A percentile compares a stretch with the other conserved stretches of the same genome.
phyloP scores from a whole-genome alignment of 208 protist species.

The Trypanosomatidae sp. region DNA sequence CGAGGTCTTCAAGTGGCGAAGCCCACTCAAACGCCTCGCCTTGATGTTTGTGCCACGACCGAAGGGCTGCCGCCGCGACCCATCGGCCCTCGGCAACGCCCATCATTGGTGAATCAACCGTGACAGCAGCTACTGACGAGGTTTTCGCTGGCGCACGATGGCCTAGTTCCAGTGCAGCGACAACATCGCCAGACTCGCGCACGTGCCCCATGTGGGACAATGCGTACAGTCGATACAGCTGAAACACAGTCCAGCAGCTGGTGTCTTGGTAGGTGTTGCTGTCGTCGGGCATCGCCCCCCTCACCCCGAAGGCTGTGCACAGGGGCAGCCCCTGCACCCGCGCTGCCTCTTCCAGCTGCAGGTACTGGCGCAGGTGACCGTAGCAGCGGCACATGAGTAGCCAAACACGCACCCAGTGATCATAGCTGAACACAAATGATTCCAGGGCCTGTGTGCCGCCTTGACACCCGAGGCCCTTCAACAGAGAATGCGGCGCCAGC shows the following conservation, averaged over 20 bases:
- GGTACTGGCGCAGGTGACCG: conserved; percentile 16
- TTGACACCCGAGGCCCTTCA: conserved; percentile 7
- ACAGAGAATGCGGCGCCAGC: not conserved
- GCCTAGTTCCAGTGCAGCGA: conserved; percentile 3
- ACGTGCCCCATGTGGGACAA: conserved; percentile 26
- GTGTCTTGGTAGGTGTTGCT: not conserved
- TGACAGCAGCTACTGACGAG: not conserved
- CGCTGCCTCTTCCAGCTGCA: conserved; percentile 21
- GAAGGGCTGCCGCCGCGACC: conserved; percentile 12
- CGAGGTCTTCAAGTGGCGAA: not conserved
- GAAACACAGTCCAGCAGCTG: conserved; percentile 12
- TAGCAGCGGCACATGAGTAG: conserved; percentile 32
- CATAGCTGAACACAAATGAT: conserved; percentile 12
- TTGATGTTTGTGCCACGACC: conserved; percentile 21
- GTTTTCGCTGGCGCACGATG: not conserved
- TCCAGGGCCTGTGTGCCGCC: not conserved
- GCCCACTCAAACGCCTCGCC: not conserved
- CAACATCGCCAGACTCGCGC: conserved; percentile 13
- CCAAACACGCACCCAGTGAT: conserved; percentile 26
- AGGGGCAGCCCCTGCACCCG: conserved; percentile 15
- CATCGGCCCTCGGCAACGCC: conserved; percentile 17
- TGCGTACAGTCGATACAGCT: conserved; percentile 27
- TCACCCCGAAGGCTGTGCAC: conserved; percentile 22
- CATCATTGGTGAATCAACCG: conserved; percentile 1
- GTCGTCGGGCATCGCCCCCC: not conserved